Evolutionary conservation across 2,329 filamentous ascomycete genomes (phyloP).

Genomic region (Lasiodiplodia theobromae): DNA sequence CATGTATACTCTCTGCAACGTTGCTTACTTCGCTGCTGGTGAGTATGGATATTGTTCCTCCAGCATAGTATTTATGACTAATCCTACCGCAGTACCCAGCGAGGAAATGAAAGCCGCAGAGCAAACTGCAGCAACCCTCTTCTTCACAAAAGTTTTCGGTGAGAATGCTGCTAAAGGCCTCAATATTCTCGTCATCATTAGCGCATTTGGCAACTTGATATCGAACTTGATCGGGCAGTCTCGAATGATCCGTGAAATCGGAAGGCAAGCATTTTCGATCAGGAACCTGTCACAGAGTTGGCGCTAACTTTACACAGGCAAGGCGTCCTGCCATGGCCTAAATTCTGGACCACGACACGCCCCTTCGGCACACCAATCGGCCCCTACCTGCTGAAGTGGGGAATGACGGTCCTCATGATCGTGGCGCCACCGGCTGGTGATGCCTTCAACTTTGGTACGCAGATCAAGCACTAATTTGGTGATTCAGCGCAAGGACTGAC

Average conservation of each 20-base stretch:
- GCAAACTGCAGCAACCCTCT: slow-evolving; percentile 71
- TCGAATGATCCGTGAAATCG: slow-evolving; percentile 40
- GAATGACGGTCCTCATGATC: slow-evolving; percentile 73
- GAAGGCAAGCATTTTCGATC: slow-evolving; percentile 40
- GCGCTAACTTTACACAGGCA: slow-evolving; percentile 45
- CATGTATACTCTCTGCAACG: slow-evolving; percentile 71
- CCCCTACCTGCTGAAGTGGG: slow-evolving; percentile 71
- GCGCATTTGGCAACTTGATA: slow-evolving; percentile 75
- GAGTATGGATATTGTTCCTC: slow-evolving; percentile 37
- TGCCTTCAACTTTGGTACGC: slow-evolving; percentile 67
- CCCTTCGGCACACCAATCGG: slow-evolving; percentile 74
- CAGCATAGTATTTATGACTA: slow-evolving; percentile 36
- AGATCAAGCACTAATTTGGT: slow-evolving; percentile 30
- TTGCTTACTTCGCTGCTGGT: slow-evolving; percentile 67
- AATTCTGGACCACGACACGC: slow-evolving; percentile 66
- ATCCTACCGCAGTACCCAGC: slow-evolving; percentile 59
- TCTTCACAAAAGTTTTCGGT: slow-evolving; percentile 72
- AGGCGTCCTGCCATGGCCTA: slow-evolving; percentile 71
- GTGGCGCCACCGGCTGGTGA: slow-evolving; percentile 68
- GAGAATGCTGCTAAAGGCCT: slow-evolving; percentile 54
- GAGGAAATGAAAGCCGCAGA: slow-evolving; percentile 72
- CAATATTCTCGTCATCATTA: slow-evolving; percentile 69
- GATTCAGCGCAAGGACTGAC: slow-evolving; percentile 34
- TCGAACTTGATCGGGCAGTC: slow-evolving; percentile 40
- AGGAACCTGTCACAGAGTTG: no score